Evolutionary conservation across 163 green algal genomes (phyloP), one percentile per base, ranked within the genome.

Genomic region (Chlorella variabilis): DNA sequence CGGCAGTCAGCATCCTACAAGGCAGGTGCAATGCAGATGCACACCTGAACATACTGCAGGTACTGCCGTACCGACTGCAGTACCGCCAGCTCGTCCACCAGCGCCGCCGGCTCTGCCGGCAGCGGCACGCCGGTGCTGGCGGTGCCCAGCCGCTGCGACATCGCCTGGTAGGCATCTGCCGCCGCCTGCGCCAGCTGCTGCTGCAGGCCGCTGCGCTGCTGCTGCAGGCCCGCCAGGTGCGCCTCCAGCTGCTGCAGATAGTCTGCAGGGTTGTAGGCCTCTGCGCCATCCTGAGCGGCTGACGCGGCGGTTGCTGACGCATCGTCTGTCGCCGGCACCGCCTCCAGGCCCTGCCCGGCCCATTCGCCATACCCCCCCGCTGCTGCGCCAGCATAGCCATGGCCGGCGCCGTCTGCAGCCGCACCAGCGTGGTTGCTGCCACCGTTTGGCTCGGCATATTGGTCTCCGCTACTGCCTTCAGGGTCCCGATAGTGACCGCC

Each of bases 11-110:
- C n/a, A n/a, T n/a, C n/a, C n/a, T n/a, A n/a, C n/a, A n/a, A n/a
- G n/a, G n/a, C 59, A 34, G 59, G 1, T 34, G 27, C 21, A 48
- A 20, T 36, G 63, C 63, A 45, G 29, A n/a, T 42, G 25, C 68
- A 21, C 38, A 76, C 68, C 42, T 77, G 70, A 3, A 80, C 23
- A 38, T 85, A 85, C 21, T 71, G 49, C 39, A 85, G 80, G 75
- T 85, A 82, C 75, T 82, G 80, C 39, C 80, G 65, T 7, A 69
- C 80, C 5, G 71, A 29, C 39, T 85, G 68, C 75, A 85, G 80
- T 27, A 68, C 66, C 41, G 48, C 59, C 65, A 85, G 80, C 71
- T 85, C 80, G 0, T 61, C 71, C 0, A 75, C 59, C 39, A 85
- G 71, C 8, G 31, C 56, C 7, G 59, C 54, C 59, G 71, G 58